These are phyloP conservation scores for Aspergillus egyptiacus DNA, from an alignment of 495 filamentous ascomycete genomes.

Conservation along the genomic window DNA sequence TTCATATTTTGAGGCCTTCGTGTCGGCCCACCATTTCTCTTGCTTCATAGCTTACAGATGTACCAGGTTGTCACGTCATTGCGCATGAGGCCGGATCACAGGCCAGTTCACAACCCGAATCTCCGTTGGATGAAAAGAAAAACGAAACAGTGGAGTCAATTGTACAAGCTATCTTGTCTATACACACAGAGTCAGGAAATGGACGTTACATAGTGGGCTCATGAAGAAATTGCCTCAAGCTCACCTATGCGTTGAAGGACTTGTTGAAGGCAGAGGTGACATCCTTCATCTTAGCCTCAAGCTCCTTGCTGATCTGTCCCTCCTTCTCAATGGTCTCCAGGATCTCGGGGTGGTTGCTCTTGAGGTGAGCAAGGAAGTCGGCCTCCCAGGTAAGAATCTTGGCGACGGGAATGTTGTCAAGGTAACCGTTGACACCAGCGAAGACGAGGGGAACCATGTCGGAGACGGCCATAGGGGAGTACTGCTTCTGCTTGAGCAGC, in stretches of 20 bases:
- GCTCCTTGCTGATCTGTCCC: conserved; percentile 90
- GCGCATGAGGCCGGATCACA: conserved; percentile 7
- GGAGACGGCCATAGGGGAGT: conserved; percentile 96
- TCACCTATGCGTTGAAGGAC: conserved; percentile 67
- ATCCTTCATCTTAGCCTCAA: conserved; percentile 82
- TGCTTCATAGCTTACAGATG: conserved; percentile 20
- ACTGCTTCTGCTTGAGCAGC: conserved; percentile 99
- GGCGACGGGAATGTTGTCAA: conserved; percentile 78
- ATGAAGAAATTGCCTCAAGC: conserved; percentile 36
- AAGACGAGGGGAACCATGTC: conserved; percentile 99
- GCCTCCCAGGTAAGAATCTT: conserved; percentile 88
- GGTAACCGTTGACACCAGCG: conserved; percentile 96
- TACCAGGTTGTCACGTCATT: conserved; percentile 11
- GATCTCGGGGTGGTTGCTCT: conserved; percentile 79
- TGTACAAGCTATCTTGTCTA: conserved; percentile 53
- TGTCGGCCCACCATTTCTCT: conserved; percentile 17
- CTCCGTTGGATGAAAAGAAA: conserved; percentile 28
- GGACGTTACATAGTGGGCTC: conserved; percentile 30
- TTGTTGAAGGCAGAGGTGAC: conserved; percentile 80
- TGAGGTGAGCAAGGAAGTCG: conserved; percentile 88
- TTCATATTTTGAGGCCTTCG: conserved; percentile 36
- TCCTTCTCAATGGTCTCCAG: conserved; percentile 89
- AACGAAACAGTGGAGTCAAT: conserved; percentile 48
- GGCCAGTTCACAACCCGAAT: conserved; percentile 16
- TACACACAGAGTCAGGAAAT: conserved; percentile 47